These are phyloP conservation scores for Tetradesmus lagerheimii DNA, from an alignment of 139 green algal genomes.

Conservation along the genomic window DNA sequence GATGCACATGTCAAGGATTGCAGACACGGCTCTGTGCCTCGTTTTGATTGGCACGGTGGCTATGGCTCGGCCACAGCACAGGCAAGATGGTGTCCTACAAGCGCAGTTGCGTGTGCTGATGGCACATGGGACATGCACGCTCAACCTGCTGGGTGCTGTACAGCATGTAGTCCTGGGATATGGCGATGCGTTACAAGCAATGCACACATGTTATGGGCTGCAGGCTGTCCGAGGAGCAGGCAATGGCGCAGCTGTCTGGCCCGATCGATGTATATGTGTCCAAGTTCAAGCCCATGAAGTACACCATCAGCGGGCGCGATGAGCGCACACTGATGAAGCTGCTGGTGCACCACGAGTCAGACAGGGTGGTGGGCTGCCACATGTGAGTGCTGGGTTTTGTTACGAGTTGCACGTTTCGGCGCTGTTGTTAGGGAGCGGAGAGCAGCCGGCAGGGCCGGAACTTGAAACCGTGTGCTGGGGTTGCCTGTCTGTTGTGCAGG, in stretches of 20 bases:
- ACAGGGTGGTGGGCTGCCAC: constrained; percentile 90
- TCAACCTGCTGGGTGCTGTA: no score
- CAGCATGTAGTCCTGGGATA: no score
- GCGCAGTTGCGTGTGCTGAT: no score
- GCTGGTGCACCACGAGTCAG: constrained; percentile 84
- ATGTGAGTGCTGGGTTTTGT: constrained; percentile 69
- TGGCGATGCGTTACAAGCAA: background rate
- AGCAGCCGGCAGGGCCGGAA: no score
- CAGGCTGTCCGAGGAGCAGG: constrained; percentile 87
- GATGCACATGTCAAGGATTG: no score
- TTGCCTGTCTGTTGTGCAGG: background rate
- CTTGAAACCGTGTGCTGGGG: no score
- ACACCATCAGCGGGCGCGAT: constrained; percentile 85
- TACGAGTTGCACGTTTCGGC: background rate
- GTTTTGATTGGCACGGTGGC: no score
- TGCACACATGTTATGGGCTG: background rate
- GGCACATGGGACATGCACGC: no score
- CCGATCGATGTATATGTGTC: constrained; percentile 92
- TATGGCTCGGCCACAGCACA: no score
- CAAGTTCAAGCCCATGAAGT: constrained; percentile 86
- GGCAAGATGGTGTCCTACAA: no score
- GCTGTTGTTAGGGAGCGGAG: no score
- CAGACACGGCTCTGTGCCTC: no score
- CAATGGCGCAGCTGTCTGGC: constrained; percentile 69
- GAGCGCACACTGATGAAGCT: constrained; percentile 86